Percentiles rank a stretch among this genome's conserved stretches.
These are phyloP conservation scores for Mucor circinelloides DNA, from an alignment of 371 early-diverging fungal genomes.

Conservation along the genomic window DNA sequence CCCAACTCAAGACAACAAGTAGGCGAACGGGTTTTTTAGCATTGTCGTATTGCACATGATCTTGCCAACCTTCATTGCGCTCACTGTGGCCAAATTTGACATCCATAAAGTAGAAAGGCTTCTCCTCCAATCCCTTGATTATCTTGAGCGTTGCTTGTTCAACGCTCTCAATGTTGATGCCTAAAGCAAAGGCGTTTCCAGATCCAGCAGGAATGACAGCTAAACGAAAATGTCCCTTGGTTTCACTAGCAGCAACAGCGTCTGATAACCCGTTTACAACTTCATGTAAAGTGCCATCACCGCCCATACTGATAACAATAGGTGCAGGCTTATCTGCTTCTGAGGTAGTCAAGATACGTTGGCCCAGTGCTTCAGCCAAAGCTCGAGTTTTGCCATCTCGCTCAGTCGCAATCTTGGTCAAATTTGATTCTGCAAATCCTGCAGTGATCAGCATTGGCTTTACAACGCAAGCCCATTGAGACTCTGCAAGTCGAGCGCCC, in stretches of 20 bases:
- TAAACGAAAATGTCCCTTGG: constrained; percentile 16
- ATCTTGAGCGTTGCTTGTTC: constrained; percentile 38
- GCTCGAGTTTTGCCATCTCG: constrained; percentile 12
- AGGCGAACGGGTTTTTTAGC: constrained; percentile 15
- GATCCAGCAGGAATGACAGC: constrained; percentile 49
- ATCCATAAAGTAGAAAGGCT: constrained; percentile 35
- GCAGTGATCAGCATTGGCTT: constrained; percentile 28
- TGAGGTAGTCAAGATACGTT: not conserved
- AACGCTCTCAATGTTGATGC: constrained; percentile 30
- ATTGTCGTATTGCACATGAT: constrained; percentile 12
- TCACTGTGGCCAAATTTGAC: constrained; percentile 30
- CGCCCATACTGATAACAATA: constrained; percentile 44
- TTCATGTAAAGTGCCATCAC: constrained; percentile 54
- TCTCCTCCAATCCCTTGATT: constrained; percentile 30
- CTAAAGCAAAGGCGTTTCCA: constrained; percentile 49
- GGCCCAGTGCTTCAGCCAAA: constrained; percentile 6
- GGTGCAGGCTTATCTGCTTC: not conserved
- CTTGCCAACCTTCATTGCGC: constrained; percentile 10
- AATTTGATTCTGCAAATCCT: constrained; percentile 9
- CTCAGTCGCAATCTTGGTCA: constrained; percentile 5
- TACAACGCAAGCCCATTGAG: constrained; percentile 19
- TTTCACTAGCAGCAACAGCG: not conserved
- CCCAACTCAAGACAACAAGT: constrained; percentile 53
- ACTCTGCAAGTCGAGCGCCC: constrained; percentile 14
- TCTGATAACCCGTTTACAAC: constrained; percentile 47